phyloP scores from a whole-genome alignment of 2,329 filamentous ascomycete genomes.

The Xylariaceae sp. region DNA sequence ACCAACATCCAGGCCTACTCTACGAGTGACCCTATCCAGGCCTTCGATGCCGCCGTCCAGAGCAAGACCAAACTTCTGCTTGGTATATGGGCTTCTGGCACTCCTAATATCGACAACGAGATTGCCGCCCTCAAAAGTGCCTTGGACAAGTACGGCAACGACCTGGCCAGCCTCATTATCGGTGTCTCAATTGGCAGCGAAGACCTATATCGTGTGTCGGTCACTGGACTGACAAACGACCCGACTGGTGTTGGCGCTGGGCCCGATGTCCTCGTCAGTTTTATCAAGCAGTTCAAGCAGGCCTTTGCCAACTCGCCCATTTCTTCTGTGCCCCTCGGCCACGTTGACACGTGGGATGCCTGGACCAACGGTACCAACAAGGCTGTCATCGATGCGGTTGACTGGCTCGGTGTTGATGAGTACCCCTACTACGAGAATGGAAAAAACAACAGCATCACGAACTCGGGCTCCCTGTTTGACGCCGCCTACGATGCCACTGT shows the following conservation, averaged over 20 bases:
- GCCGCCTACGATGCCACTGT: conserved; percentile 31
- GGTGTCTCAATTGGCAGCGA: conserved; percentile 54
- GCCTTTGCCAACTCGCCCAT: conserved; percentile 41
- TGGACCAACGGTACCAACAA: conserved; percentile 48
- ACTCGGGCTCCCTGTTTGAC: conserved; percentile 43
- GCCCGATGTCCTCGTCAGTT: conserved; percentile 49
- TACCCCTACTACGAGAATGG: conserved; percentile 51
- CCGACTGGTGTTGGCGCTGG: conserved; percentile 29
- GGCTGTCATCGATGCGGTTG: conserved; percentile 47
- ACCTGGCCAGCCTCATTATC: conserved; percentile 43
- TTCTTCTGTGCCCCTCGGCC: conserved; percentile 42
- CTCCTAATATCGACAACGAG: conserved; percentile 41
- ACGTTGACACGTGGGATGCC: conserved; percentile 54
- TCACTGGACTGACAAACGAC: conserved; percentile 27
- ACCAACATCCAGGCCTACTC: conserved; percentile 26
- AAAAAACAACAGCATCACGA: conserved; percentile 40
- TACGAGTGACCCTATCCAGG: conserved; percentile 57
- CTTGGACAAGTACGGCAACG: conserved; percentile 41
- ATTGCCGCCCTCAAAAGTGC: conserved; percentile 47
- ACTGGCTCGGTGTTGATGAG: conserved; percentile 51
- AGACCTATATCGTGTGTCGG: conserved; percentile 49
- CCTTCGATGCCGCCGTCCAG: conserved; percentile 58
- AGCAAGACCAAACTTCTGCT: conserved; percentile 49
- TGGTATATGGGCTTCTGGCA: conserved; percentile 46
- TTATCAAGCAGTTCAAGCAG: conserved; percentile 52